Evolutionary conservation across 2,329 filamentous ascomycete genomes (phyloP), one percentile per base, ranked within the genome.

Genomic region (Fusarium robinianum): DNA sequence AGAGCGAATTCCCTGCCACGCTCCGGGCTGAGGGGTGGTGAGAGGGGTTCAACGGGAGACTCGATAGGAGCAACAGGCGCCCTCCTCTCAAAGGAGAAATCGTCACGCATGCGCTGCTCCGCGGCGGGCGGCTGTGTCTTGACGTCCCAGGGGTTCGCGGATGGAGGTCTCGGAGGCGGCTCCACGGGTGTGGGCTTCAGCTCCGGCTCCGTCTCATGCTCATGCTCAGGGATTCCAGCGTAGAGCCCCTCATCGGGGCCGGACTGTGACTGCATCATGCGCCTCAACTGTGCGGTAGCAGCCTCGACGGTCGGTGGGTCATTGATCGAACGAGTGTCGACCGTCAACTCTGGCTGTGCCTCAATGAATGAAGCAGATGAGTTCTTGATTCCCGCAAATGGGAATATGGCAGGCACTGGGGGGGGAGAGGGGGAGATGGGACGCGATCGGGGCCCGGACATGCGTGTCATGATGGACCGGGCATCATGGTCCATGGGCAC

Each of bases 91-190:
- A 59, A 54, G 11, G 58, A 47, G 8, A 58, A 54, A 22, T 61
- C 55, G 7, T 54, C 58, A 12, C 51, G 30, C 21, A 50, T 48
- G 3, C 52, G 51, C 3, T 38, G 51, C 21, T 63, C 59, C 5
- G 47, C 46, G n/a, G 37, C 44, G 11, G 37, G 40, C 12, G 57
- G 58, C 12, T 54, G 48, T 19, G 46, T 45, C 15, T 63, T 60
- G 23, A 68, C 55, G 44, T 74, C 68, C 73, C 73, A 76, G 6
- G 73, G 72, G 38, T 74, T 70, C 8, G 63, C 47, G 6, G 69
- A 71, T 8, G 72, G 71, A 3, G 70, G 72, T n/a, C 57, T 51
- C 5, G 65, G 63, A 2, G 63, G 57, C 15, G 53, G 52, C 34
- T 60, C 60, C 8, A 53, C 22, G 5, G 53, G 53, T 8, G 66